Evolutionary conservation across 2,329 filamentous ascomycete species (phyloP).

Genomic region (Tolypocladium endophyticum): DNA sequence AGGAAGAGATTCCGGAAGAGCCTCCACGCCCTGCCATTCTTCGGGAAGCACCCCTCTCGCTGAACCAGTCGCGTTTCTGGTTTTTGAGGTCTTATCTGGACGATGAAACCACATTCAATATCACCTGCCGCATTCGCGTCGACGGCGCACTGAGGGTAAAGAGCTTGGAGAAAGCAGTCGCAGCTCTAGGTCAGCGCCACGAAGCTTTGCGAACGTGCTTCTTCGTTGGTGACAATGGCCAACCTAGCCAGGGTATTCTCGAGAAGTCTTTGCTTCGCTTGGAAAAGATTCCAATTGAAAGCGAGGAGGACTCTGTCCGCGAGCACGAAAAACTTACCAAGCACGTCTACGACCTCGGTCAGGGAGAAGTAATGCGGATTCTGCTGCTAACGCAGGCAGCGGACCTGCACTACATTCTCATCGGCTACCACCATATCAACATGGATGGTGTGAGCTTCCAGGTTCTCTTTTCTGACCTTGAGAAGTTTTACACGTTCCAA

Average conservation of each 20-base stretch:
- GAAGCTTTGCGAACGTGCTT: background rate
- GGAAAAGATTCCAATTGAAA: background rate
- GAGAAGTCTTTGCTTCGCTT: background rate
- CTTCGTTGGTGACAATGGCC: background rate
- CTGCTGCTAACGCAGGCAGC: background rate
- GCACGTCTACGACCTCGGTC: background rate
- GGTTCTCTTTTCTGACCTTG: background rate
- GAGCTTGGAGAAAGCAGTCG: background rate
- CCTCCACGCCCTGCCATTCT: background rate
- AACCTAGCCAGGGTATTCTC: background rate
- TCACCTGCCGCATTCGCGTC: background rate
- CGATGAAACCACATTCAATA: background rate
- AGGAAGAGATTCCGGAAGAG: background rate
- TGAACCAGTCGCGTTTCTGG: background rate
- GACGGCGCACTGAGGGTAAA: background rate
- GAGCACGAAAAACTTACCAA: background rate
- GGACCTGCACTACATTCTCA: background rate
- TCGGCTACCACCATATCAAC: background rate
- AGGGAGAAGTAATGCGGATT: background rate
- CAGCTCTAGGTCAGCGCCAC: background rate
- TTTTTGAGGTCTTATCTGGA: background rate
- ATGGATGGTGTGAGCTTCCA: background rate
- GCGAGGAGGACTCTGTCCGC: background rate
- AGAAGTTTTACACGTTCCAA: background rate
- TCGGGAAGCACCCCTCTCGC: background rate